Conservation (phyloP, 441 rosid species). For the Gossypium aridum region DNA sequence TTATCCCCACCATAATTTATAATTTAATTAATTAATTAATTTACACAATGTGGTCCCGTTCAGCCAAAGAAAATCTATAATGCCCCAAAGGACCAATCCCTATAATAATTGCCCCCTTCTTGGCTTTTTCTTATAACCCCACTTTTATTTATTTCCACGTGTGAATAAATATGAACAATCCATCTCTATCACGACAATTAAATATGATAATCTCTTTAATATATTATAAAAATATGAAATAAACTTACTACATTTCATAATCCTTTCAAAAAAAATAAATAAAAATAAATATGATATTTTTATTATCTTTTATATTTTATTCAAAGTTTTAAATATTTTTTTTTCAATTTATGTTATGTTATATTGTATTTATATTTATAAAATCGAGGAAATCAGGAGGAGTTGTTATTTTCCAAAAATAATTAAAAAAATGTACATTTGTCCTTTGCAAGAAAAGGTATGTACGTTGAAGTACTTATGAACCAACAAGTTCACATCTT, state of each 20-base stretch:
- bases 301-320: not conserved
- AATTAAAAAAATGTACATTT: not conserved
- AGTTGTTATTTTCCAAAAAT: not conserved
- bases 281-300: too few species aligned
- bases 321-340: too few species aligned
- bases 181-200: not conserved
- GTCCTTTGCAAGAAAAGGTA: not conserved
- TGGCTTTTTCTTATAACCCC: not conserved
- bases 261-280: too few species aligned
- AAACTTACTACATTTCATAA: too few species aligned
- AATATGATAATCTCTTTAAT: too few species aligned
- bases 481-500: not conserved
- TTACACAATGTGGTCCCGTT: not conserved
- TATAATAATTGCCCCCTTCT: not conserved
- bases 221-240: too few species aligned
- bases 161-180: not conserved
- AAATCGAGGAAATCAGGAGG: not conserved
- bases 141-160: not conserved
- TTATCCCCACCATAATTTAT: not conserved
- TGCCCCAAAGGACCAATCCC: constrained; percentile 16
- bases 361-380: too few species aligned
- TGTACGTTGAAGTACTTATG: not conserved
- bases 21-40: too few species aligned
- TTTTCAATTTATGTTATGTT: too few species aligned
- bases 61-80: not conserved